Base-by-base conservation (phyloP, 2,329 filamentous ascomycete species). In the Cladosporium sp. region DNA sequence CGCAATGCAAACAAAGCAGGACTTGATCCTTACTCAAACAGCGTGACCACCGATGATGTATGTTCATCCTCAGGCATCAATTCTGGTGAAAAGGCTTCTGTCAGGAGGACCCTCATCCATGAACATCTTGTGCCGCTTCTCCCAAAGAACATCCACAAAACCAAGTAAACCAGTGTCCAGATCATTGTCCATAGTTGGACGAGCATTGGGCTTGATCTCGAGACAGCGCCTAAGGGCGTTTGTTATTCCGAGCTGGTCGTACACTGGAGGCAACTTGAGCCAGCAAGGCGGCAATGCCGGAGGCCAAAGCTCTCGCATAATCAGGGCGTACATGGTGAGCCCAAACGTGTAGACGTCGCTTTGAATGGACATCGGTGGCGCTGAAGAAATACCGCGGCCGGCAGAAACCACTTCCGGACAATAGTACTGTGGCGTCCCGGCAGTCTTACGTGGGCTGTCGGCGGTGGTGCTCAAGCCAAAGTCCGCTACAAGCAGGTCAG, bases 401-500 rank as follows among this genome's bases (percentile, higher is more conserved):
- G 28, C 50, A 32, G 28, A 16, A 8, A 5, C 8, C 10, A 34
- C 43, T 19, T 53, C 50, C 3, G 50, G 50, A 6, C 8, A n/a
- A 4, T 28, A 28, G 19, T 46, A 53, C 1, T 19, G 11, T 5
- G 43, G 43, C 2, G 43, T 33, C 4, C 50, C 50, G 6, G 7
- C 22, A 28, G 7, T 7, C 22, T 28, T 28, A 28, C 7, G 22
- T 28, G 22, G 22, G 22, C 22, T 28, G 22, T 28, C 22, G 22
- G 22, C 22, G 7, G 22, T 28, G 5, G 22, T 28, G 22, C 22
- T 28, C 16, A 58, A 49, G 10, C 60, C 63, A n/a, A 61, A 61
- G 46, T 65, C 61, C 13, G 52, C 58, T 7, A 65, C 52, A 7
- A 58, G 49, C 9, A 62, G 22, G 9, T 54, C 45, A 1, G 63